Evolutionary conservation across 495 filamentous ascomycete species (phyloP), one percentile per base, ranked within the genome.

Genomic region (Cairneyella variabilis): DNA sequence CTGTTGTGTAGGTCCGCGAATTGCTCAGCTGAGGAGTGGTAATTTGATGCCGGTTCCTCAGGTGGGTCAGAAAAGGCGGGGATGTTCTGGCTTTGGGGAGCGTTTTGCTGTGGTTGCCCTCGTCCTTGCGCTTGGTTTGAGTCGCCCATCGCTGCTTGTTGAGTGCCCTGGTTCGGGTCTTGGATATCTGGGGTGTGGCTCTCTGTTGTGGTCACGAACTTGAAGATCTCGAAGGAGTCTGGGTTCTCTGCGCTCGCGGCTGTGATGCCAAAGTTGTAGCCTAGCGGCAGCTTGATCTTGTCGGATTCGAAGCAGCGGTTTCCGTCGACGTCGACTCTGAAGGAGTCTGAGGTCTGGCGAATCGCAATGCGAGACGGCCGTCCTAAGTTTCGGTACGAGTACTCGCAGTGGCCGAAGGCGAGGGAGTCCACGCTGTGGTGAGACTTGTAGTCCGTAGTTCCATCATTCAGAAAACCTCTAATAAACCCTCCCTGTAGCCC

Each of bases 391-490:
- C 93, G 87, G 74, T 97, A 98, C 27, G 82, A 61, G 62, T 91
- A 95, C 57, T 85, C 80, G 72, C 93, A 98, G 69, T 96, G 89
- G 21, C 90, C 93, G 64, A 98, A 98, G 27, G 95, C 88, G 39
- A 97, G 76, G 57, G 76, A 84, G 68, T 96, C 91, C 3, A 95
- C 83, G 60, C 78, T 85, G 54, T 82, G 78, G 64, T 92, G 87
- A 43, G 76, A 76, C 62, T 83, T 88, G 77, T 88, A 96, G 65
- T 93, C 87, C 54, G 74, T 82, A 21, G 72, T 82, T 49, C 92
- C 93, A 67, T 97, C 93, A 68, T 97, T 98, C 64, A 98, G 70
- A 73, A 97, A 97, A 18, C 88, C 93, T 53, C 93, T 76, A 47
- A 98, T 72, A 63, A 84, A 89, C 52, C 93, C 88, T 45, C 81